These are phyloP conservation scores for Vitis labrusca DNA, from an alignment of 164 flowering plant genomes.

Conservation along the genomic window DNA sequence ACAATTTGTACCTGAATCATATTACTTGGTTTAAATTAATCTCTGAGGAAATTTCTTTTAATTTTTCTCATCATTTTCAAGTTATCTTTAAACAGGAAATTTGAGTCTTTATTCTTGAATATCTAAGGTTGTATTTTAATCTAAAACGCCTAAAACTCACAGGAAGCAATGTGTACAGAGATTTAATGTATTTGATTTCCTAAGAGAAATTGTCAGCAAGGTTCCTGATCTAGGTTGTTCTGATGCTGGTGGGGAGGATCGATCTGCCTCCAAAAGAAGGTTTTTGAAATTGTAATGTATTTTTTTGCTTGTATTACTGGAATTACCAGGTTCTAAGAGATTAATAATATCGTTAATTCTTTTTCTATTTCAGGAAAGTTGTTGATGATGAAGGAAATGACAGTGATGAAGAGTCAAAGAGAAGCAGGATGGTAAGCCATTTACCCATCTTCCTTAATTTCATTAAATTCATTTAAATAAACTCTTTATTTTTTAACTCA, in stretches of 20 bases:
- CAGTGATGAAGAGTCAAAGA: conserved; percentile 83
- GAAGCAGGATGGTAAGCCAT: conserved; percentile 55
- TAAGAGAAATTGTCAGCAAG: conserved; percentile 84
- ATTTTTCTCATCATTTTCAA: too few species aligned
- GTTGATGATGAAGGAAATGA: conserved; percentile 64
- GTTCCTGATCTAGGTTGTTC: conserved; percentile 93
- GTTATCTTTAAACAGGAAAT: too few species aligned
- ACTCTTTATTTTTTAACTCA: too few species aligned
- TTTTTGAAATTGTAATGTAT: conserved; percentile 5
- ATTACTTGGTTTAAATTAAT: too few species aligned
- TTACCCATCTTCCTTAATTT: too few species aligned
- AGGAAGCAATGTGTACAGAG: conserved; percentile 89
- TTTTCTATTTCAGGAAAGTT: conserved; percentile 54
- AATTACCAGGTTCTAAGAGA: neutral
- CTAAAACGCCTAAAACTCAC: conserved; percentile 2
- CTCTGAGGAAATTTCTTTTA: too few species aligned
- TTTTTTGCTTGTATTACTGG: too few species aligned
- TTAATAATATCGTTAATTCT: neutral
- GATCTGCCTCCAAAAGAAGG: conserved; percentile 60
- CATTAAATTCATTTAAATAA: too few species aligned
- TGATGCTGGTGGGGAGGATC: conserved; percentile 69
- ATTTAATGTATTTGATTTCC: conserved; percentile 89
- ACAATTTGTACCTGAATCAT: too few species aligned
- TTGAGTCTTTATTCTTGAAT: too few species aligned
- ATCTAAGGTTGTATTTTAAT: too few species aligned